Evolutionary conservation across 352 stramenopile genomes (phyloP), one percentile per base, ranked within the genome.

Genomic region (Phytophthora citricola): DNA sequence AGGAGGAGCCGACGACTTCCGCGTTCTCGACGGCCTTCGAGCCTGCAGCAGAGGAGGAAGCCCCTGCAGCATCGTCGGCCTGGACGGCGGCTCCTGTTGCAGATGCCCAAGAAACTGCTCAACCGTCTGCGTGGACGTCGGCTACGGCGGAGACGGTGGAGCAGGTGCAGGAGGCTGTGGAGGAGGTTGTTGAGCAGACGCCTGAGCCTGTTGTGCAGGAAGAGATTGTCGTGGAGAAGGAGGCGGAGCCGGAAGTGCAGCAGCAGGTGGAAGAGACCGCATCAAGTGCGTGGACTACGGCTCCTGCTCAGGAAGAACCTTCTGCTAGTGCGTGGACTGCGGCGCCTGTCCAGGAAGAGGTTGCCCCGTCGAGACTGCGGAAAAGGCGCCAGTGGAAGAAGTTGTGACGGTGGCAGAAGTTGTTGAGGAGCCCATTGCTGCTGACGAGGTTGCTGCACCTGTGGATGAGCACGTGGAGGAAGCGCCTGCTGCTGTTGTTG

Each of bases 11-110:
- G 14, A 15, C 26, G 9, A 36, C 32, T 2, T 46, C 58, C 0
- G 40, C 49, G n/a, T 63, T 70, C 10, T 44, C 66, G 4, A 41
- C 71, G 17, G 66, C 56, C 5, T 73, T 66, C 58, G 66, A 69
- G 27, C 47, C 66, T 3, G 11, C 27, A 20, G 66, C 58, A 14
- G 20, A 66, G 29, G 9, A 49, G 39, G 34, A 75, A 47, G 36
- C 32, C 5, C 24, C 44, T 7, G 36, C 41, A n/a, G 24, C 53
- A 6, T 40, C 45, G 8, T 76, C 69, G 22, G 46, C 61, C 1
- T 75, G 65, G 73, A 69, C 36, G 6, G 17, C 58, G 15, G 46
- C 43, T 15, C 44, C 51, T 44, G 15, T 45, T 38, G 36, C 24
- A 32, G 34, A 63, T n/a, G 17, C 49, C 48, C 46, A 70, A 48